A percentile compares a stretch with the other conserved stretches of the same genome.
These are phyloP conservation scores for Shiraia sp. DNA, from an alignment of 2,329 filamentous ascomycete genomes.

Conservation along the genomic window DNA sequence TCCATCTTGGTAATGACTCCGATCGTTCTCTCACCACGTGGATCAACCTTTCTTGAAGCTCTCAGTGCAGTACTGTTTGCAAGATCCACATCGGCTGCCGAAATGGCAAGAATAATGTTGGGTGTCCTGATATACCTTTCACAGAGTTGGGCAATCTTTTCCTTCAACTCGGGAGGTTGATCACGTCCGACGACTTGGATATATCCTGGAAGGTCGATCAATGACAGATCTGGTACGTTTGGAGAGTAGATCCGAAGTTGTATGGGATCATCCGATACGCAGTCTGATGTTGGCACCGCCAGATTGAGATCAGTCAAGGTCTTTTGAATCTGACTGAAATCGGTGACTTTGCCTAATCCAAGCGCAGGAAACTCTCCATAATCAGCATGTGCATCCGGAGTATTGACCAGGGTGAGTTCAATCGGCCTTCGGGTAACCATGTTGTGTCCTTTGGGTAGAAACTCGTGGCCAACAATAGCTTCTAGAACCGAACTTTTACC, in stretches of 20 bases:
- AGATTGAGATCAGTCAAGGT: constrained; percentile 94
- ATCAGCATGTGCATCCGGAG: constrained; percentile 80
- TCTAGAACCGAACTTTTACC: constrained; percentile 97
- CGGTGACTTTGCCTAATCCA: constrained; percentile 84
- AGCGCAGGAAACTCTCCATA: constrained; percentile 97
- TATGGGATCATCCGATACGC: constrained; percentile 95
- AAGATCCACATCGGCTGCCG: constrained; percentile 93
- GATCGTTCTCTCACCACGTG: constrained; percentile 92
- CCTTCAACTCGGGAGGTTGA: constrained; percentile 87
- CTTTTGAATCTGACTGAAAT: constrained; percentile 89
- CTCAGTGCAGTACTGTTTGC: constrained; percentile 93
- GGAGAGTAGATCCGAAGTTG: constrained; percentile 94
- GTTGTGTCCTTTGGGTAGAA: constrained; percentile 95
- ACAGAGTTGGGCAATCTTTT: constrained; percentile 93
- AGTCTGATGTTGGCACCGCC: constrained; percentile 86
- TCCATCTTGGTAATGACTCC: constrained; percentile 99
- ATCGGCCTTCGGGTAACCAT: constrained; percentile 98
- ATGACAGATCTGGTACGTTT: constrained; percentile 89
- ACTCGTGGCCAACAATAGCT: constrained; percentile 96
- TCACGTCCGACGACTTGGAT: constrained; percentile 94
- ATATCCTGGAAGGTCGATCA: constrained; percentile 96
- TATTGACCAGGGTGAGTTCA: constrained; percentile 94
- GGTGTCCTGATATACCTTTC: constrained; percentile 98
- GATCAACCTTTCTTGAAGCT: constrained; percentile 89
- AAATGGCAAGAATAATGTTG: constrained; percentile 96